These are phyloP conservation scores for Zymoseptoria ardabiliae DNA, from an alignment of 2,329 filamentous ascomycete genomes.

Conservation along the genomic window DNA sequence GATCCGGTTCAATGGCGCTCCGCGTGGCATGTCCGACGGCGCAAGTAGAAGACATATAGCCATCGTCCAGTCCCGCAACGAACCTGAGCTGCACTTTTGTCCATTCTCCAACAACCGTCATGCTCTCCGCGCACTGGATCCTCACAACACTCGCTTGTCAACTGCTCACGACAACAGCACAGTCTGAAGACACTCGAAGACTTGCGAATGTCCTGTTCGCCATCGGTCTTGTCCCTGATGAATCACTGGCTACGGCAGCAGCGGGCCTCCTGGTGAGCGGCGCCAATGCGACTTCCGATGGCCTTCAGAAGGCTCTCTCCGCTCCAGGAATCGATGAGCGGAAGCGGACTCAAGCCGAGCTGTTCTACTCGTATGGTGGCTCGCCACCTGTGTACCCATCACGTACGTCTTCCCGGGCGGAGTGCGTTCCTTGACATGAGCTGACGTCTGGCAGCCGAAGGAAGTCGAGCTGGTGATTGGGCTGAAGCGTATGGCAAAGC, in stretches of 20 bases:
- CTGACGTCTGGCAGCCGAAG: constrained; percentile 1
- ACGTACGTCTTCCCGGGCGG: constrained; percentile 2
- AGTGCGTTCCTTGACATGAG: not conserved
- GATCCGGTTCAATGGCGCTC: too few species aligned
- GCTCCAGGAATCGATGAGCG: not conserved
- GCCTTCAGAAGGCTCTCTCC: constrained; percentile 4
- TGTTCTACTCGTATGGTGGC: constrained; percentile 20
- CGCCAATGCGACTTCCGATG: constrained; percentile 9
- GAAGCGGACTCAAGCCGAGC: constrained; percentile 10
- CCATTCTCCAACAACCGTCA: too few species aligned
- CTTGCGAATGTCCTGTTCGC: constrained; percentile 7
- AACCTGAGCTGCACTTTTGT: too few species aligned
- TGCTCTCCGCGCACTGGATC: not conserved
- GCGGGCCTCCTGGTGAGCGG: constrained; percentile 2
- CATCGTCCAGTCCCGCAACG: too few species aligned
- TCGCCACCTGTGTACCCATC: constrained; percentile 19
- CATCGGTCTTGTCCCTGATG: constrained; percentile 11
- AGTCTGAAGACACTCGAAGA: not conserved
- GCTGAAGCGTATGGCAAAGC: constrained; percentile 34
- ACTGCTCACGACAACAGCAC: not conserved
- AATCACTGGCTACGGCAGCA: constrained; percentile 8
- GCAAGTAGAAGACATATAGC: too few species aligned
- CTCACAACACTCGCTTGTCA: not conserved
- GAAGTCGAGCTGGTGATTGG: constrained; percentile 23
- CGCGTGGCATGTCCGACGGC: too few species aligned